phyloP scores from a whole-genome alignment of 2,329 filamentous ascomycete species.

The Incumbomyces lentus region DNA sequence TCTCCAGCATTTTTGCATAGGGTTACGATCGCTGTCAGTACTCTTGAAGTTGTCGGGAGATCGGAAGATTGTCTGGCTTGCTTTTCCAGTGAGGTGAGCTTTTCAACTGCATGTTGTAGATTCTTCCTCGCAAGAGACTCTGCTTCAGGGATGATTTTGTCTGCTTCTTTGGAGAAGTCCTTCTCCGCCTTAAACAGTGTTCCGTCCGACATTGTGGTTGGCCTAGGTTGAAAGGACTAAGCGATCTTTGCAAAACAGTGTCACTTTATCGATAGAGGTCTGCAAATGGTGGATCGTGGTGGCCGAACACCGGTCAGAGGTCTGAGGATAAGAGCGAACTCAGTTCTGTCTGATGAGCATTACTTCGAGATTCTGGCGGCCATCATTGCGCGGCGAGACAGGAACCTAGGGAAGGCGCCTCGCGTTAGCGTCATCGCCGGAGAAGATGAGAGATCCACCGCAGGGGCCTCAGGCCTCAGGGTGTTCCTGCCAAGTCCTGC shows the following conservation, averaged over 20 bases:
- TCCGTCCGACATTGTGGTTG: slow-evolving; percentile 65
- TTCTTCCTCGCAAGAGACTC: slow-evolving; percentile 75
- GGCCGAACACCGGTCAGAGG: not conserved
- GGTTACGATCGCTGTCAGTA: slow-evolving; percentile 80
- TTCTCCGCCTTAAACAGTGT: slow-evolving; percentile 82
- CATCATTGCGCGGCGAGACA: not conserved
- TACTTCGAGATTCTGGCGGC: not conserved
- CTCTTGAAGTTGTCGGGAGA: slow-evolving; percentile 83
- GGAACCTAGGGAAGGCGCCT: not conserved
- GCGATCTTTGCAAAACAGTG: too few relatives aligned
- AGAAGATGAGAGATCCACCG: too few relatives aligned
- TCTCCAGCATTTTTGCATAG: slow-evolving; percentile 88
- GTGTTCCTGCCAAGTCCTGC: not conserved
- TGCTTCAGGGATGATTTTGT: slow-evolving; percentile 81
- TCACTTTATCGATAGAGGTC: too few relatives aligned
- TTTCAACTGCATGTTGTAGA: slow-evolving; percentile 80
- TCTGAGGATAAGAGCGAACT: too few relatives aligned
- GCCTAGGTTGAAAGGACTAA: not conserved
- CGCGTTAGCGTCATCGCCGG: slow-evolving; percentile 1
- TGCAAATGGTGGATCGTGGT: too few relatives aligned
- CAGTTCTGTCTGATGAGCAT: too few relatives aligned
- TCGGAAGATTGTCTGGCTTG: slow-evolving; percentile 96
- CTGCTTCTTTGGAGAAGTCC: slow-evolving; percentile 95
- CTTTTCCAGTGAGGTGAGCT: slow-evolving; percentile 85
- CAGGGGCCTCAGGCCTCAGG: too few relatives aligned